These are phyloP conservation scores for Euclidium syriacum DNA, from an alignment of 345 rosid genomes.

Conservation along the genomic window DNA sequence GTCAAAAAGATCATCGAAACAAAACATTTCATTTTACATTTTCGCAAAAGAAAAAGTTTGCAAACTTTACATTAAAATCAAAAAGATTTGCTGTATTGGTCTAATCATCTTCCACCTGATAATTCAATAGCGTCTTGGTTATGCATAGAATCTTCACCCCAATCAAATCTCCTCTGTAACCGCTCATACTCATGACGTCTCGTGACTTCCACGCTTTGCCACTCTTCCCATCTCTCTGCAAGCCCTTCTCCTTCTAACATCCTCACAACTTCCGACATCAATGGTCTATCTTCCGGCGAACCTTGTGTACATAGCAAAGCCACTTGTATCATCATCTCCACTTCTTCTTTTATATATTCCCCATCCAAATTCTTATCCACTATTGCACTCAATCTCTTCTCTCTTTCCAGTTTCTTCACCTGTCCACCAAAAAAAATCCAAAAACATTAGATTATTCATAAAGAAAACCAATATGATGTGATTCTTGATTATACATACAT, in stretches of 20 bases:
- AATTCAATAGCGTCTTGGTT: conserved; percentile 83
- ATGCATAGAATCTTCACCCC: conserved; percentile 78
- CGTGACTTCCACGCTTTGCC: conserved; percentile 82
- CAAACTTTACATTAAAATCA: conserved; percentile 11
- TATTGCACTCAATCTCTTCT: conserved; percentile 70
- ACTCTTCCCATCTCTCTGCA: conserved; percentile 97
- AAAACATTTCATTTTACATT: neutral
- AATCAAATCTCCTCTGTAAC: conserved; percentile 73
- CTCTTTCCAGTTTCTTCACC: conserved; percentile 96
- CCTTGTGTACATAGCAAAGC: conserved; percentile 86
- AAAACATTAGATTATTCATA: neutral
- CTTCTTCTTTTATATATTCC: conserved; percentile 54
- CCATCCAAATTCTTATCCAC: conserved; percentile 69
- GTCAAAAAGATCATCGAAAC: neutral
- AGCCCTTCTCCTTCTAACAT: conserved; percentile 98
- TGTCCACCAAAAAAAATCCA: conserved; percentile 17
- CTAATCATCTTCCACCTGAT: conserved; percentile 76
- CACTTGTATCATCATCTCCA: conserved; percentile 89
- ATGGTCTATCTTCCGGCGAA: conserved; percentile 82
- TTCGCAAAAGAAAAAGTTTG: neutral
- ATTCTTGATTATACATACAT: conserved; percentile 40
- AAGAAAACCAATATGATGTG: neutral
- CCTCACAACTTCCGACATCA: conserved; percentile 89
- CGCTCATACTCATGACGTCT: conserved; percentile 82
- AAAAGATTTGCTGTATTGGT: neutral